Evolutionary conservation across 2,329 filamentous ascomycete species (phyloP).

Genomic region (Fusarium hostae): DNA sequence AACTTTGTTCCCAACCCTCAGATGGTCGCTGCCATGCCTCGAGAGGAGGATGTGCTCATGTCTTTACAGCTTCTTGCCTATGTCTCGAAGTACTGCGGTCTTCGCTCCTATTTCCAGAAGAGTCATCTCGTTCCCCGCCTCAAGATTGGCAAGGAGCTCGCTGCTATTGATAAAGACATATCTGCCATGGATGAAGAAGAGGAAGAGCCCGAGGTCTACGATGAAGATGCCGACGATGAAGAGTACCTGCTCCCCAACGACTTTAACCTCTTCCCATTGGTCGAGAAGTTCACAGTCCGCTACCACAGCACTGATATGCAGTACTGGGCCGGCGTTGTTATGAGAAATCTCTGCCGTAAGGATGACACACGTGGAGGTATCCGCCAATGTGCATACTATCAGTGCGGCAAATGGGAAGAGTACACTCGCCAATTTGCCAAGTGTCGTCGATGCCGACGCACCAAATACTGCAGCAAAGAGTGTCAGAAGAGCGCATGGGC

Average conservation of each 20-base stretch:
- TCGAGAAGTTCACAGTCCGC: constrained; percentile 97
- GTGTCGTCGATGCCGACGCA: constrained; percentile 92
- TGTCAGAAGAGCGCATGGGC: constrained; percentile 99
- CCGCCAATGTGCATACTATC: constrained; percentile 95
- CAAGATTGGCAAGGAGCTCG: constrained; percentile 87
- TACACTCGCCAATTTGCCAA: constrained; percentile 97
- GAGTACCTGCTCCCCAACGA: constrained; percentile 94
- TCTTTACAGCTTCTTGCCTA: constrained; percentile 96
- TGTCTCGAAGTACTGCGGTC: constrained; percentile 97
- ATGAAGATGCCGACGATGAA: constrained; percentile 74
- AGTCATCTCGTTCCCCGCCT: constrained; percentile 93
- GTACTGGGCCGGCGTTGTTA: constrained; percentile 99
- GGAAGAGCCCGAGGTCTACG: constrained; percentile 51
- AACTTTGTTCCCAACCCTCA: constrained; percentile 75
- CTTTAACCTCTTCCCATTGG: constrained; percentile 97
- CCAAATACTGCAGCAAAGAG: constrained; percentile 99
- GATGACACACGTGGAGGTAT: constrained; percentile 95
- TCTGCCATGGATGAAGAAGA: constrained; percentile 56
- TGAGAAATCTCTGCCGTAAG: constrained; percentile 98
- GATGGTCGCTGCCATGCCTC: constrained; percentile 89
- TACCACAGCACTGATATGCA: constrained; percentile 98
- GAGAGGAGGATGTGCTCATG: constrained; percentile 98
- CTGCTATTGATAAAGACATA: constrained; percentile 70
- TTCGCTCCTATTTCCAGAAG: constrained; percentile 93
- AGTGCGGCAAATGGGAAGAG: constrained; percentile 98